phyloP scores from a whole-genome alignment of 768 basidiomycete genomes.

The Mycena venus region DNA sequence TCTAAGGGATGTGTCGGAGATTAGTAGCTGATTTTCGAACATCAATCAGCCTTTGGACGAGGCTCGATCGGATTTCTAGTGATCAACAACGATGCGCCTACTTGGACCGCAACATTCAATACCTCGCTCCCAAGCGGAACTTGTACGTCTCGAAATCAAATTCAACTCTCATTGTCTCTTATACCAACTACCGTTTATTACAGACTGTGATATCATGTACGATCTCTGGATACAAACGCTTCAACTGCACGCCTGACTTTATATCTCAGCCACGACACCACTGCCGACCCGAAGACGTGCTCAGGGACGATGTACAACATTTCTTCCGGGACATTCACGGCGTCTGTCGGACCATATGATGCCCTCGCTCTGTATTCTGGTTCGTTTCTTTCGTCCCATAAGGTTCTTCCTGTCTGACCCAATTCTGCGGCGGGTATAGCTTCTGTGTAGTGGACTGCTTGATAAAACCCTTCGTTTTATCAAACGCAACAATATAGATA shows the following conservation, averaged over 20 bases:
- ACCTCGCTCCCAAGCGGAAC: constrained; percentile 56
- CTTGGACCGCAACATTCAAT: constrained; percentile 53
- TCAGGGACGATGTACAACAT: not conserved
- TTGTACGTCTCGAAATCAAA: constrained; percentile 41
- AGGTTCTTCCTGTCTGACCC: too few relatives aligned
- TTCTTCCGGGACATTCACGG: constrained; percentile 2
- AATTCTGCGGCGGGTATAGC: too few relatives aligned
- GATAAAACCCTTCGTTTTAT: too few relatives aligned
- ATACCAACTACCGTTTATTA: not conserved
- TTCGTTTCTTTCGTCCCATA: not conserved
- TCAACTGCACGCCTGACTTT: not conserved
- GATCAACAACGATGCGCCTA: constrained; percentile 57
- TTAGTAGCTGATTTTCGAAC: constrained; percentile 40
- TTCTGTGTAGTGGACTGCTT: too few relatives aligned
- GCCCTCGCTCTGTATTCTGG: not conserved
- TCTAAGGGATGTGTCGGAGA: constrained; percentile 28
- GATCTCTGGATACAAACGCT: not conserved
- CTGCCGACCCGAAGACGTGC: constrained; percentile 8
- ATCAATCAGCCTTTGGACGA: constrained; percentile 29
- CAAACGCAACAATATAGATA: too few relatives aligned
- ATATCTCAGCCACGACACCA: not conserved
- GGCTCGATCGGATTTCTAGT: constrained; percentile 56
- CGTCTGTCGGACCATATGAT: not conserved
- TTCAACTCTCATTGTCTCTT: not conserved
- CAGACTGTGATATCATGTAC: not conserved